Conservation (phyloP, 495 filamentous ascomycete species). For the Lentithecium fluviatile region DNA sequence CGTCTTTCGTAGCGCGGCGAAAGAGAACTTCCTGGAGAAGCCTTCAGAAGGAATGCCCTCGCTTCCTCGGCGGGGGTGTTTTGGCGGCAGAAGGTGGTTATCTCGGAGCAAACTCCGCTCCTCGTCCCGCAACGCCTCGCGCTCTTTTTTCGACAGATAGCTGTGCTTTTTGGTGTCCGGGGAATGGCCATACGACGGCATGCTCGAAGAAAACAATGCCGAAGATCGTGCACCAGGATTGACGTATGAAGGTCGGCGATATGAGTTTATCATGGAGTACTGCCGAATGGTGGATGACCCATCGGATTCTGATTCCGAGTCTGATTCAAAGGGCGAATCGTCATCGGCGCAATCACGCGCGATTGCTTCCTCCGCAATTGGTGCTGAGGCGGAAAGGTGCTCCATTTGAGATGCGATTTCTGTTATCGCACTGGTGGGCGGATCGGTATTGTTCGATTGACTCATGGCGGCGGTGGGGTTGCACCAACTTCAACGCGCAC, state of each 20-base stretch:
- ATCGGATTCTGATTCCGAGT: conserved; percentile 47
- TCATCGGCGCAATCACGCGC: conserved; percentile 66
- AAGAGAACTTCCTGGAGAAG: conserved; percentile 29
- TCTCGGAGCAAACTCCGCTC: conserved; percentile 75
- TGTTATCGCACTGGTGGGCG: not conserved
- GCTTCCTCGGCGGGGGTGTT: conserved; percentile 48
- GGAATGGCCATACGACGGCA: conserved; percentile 33
- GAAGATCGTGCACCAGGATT: conserved; percentile 54
- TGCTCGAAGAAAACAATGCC: conserved; percentile 42
- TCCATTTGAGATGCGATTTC: conserved; percentile 28
- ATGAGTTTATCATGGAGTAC: conserved; percentile 65
- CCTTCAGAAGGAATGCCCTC: conserved; percentile 14
- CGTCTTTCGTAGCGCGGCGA: conserved; percentile 19
- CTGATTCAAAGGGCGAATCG: not conserved
- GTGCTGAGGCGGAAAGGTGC: conserved; percentile 40
- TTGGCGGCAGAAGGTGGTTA: conserved; percentile 69
- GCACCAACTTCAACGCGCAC: not conserved
- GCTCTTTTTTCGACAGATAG: conserved; percentile 60
- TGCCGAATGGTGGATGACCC: conserved; percentile 48
- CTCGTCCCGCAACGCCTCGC: conserved; percentile 62
- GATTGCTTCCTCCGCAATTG: conserved; percentile 66
- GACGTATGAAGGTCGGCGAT: conserved; percentile 65
- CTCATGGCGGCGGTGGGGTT: not conserved
- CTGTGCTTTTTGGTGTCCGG: conserved; percentile 42
- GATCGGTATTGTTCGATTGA: not conserved